A percentile compares a stretch with the other conserved stretches of the same genome.
These are phyloP conservation scores for Leccinum truebloodii DNA, from an alignment of 768 basidiomycete species.

Conservation along the genomic window DNA sequence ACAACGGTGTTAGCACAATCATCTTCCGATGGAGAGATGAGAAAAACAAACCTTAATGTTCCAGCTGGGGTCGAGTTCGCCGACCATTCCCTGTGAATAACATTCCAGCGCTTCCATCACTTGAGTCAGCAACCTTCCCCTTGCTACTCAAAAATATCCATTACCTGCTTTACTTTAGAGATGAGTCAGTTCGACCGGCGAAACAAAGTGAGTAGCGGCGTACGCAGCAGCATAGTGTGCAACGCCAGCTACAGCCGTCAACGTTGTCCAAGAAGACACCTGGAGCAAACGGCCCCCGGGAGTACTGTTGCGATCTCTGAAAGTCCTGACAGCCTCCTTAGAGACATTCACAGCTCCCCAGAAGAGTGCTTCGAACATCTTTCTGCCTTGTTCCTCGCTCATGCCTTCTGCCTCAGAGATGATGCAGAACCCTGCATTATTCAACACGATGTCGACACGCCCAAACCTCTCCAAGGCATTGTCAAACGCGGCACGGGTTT, in stretches of 20 bases:
- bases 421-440: conserved; percentile 40
- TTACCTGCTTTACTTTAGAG: conserved; percentile 29
- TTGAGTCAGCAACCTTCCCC: conserved; percentile 2
- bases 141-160: not conserved
- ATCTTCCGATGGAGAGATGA: not conserved
- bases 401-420: conserved; percentile 41
- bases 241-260: conserved; percentile 21
- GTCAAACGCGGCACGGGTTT: conserved; percentile 38
- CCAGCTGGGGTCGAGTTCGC: conserved; percentile 47
- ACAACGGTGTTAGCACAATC: not conserved
- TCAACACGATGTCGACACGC: conserved; percentile 46
- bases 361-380: conserved; percentile 41
- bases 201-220: conserved; percentile 8
- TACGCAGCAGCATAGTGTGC: conserved; percentile 30
- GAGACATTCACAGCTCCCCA: conserved; percentile 39
- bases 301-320: conserved; percentile 42
- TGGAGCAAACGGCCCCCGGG: conserved; percentile 42
- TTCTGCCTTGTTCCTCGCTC: conserved; percentile 34
- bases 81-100: conserved; percentile 37
- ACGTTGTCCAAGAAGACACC: conserved; percentile 31
- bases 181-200: conserved; percentile 1
- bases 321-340: conserved; percentile 34
- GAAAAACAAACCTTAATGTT: conserved; percentile 47
- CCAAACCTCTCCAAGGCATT: conserved; percentile 39
- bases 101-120: conserved; percentile 38